These are phyloP conservation scores for Paracoccidioides brasiliensis DNA, from an alignment of 2,329 filamentous ascomycete genomes.

Conservation along the genomic window DNA sequence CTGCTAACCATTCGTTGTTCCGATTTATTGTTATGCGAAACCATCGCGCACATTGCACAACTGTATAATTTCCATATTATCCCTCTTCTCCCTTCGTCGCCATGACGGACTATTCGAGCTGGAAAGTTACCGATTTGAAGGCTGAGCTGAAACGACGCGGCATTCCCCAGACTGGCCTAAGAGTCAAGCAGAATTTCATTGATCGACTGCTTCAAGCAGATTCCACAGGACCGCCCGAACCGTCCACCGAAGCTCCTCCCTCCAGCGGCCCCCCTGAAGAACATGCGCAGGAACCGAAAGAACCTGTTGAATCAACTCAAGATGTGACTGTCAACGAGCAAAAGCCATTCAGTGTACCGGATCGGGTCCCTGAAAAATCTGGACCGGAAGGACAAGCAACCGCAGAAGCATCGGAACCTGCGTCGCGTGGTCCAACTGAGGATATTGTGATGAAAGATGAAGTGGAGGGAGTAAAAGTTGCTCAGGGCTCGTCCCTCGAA, in stretches of 20 bases:
- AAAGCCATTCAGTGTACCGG: neutral
- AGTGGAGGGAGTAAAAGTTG: neutral
- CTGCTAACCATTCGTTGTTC: neutral
- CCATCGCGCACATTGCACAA: neutral
- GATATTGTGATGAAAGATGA: neutral
- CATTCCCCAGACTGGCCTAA: conserved; percentile 56
- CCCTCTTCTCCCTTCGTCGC: neutral
- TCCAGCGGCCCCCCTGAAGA: neutral
- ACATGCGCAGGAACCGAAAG: neutral
- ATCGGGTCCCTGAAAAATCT: neutral
- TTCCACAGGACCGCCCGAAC: conserved; percentile 10
- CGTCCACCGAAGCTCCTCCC: conserved; percentile 7
- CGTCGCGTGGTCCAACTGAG: neutral
- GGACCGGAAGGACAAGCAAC: neutral
- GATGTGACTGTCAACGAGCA: neutral
- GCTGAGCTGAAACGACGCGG: conserved; percentile 60
- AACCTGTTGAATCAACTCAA: neutral
- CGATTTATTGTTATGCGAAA: neutral
- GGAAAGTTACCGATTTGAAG: conserved; percentile 64
- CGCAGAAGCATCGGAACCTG: neutral
- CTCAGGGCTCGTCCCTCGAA: neutral
- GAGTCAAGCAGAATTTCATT: conserved; percentile 52
- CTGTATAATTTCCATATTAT: neutral
- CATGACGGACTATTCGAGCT: conserved; percentile 43
- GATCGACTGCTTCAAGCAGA: conserved; percentile 44